Evolutionary conservation across 768 basidiomycete genomes (phyloP).

Genomic region (Phanerochaete carnosa): DNA sequence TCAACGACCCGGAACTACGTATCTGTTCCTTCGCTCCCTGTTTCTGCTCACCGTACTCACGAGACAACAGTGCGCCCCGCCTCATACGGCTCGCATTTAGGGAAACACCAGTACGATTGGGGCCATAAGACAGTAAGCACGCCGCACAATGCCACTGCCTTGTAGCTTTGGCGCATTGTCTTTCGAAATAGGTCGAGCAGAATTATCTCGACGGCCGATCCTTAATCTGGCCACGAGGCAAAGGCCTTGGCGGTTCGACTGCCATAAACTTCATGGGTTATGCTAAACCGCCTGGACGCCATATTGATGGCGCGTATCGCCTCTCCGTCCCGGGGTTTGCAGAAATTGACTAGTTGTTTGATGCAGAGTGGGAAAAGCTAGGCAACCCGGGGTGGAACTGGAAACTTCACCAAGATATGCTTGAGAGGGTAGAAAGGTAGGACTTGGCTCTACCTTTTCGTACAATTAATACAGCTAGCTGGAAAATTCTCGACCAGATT

Average conservation of each 20-base stretch:
- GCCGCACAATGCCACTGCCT: background rate
- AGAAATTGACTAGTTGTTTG: background rate
- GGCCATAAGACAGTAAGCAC: constrained; percentile 1
- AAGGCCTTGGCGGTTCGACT: constrained; percentile 10
- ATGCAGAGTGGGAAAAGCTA: constrained; percentile 20
- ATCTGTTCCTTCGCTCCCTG: background rate
- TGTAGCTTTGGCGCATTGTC: background rate
- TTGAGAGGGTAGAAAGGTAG: background rate
- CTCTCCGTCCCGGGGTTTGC: background rate
- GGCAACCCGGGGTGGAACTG: constrained; percentile 26
- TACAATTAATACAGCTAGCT: constrained; percentile 15
- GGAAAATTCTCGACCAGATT: constrained; percentile 3
- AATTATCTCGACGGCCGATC: background rate
- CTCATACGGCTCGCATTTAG: constrained; percentile 6
- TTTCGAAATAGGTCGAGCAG: background rate
- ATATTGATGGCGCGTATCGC: constrained; percentile 8
- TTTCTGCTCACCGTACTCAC: background rate
- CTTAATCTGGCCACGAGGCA: background rate
- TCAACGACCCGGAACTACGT: constrained; percentile 2
- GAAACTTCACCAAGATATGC: constrained; percentile 17
- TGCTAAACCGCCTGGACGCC: constrained; percentile 2
- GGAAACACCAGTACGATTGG: constrained; percentile 8
- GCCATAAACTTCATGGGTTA: constrained; percentile 14
- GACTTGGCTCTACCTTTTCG: constrained; percentile 4
- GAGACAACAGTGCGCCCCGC: constrained; percentile 10